phyloP scores from a whole-genome alignment of 176 grass and related monocot genomes.

The Puccinellia tenuiflora region DNA sequence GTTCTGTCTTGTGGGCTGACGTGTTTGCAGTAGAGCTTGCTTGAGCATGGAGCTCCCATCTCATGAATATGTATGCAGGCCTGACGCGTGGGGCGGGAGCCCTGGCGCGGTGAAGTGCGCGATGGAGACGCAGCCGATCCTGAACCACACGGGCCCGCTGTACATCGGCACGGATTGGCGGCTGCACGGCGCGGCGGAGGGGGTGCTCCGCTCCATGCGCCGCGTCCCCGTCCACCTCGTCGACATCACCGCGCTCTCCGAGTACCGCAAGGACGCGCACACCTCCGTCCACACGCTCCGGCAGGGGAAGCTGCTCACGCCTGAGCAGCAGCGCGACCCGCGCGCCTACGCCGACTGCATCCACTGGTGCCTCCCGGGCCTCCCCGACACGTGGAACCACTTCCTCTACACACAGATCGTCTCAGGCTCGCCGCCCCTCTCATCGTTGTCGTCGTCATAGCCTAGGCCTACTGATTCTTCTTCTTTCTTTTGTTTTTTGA shows the following conservation, averaged over 20 bases:
- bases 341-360: conserved; percentile 65
- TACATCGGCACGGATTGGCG: conserved; percentile 70
- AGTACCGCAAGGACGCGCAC: conserved; percentile 64
- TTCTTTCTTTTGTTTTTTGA: not conserved
- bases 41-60: too few species aligned
- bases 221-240: conserved; percentile 42
- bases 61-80: conserved; percentile 16
- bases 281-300: conserved; percentile 66
- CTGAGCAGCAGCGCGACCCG: conserved; percentile 47
- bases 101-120: conserved; percentile 45
- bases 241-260: conserved; percentile 57
- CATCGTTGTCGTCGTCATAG: not conserved
- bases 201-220: conserved; percentile 29
- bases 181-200: conserved; percentile 45
- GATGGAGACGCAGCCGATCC: conserved; percentile 67
- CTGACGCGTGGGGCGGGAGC: conserved; percentile 30
- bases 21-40: too few species aligned
- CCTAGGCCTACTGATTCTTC: not conserved
- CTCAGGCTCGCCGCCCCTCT: not conserved
- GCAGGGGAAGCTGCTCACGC: conserved; percentile 57
- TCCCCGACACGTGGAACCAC: conserved; percentile 67
- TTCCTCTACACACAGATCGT: conserved; percentile 60
- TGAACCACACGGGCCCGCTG: conserved; percentile 29
- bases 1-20: too few species aligned
- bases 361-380: conserved; percentile 65